phyloP scores from a whole-genome alignment of 2,329 filamentous ascomycete genomes.

The Venturiaceae sp. region DNA sequence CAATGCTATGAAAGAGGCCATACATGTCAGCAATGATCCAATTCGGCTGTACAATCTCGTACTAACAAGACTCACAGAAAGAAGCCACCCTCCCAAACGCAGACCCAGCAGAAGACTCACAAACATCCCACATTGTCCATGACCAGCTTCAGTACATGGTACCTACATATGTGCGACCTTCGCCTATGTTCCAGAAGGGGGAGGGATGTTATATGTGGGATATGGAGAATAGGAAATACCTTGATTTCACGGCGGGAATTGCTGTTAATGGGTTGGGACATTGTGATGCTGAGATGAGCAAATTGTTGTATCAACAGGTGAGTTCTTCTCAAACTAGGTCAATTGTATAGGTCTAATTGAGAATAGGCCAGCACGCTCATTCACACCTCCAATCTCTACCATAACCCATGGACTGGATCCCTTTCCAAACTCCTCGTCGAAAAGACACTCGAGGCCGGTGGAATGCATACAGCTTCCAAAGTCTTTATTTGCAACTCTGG shows the following conservation, averaged over 20 bases:
- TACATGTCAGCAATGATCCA: neutral
- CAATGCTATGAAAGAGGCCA: neutral
- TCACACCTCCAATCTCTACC: constrained; percentile 92
- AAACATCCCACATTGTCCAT: constrained; percentile 63
- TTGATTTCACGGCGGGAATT: constrained; percentile 94
- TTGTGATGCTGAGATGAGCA: constrained; percentile 68
- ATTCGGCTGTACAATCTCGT: neutral
- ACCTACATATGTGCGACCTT: constrained; percentile 83
- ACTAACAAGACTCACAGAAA: constrained; percentile 24
- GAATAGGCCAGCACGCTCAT: constrained; percentile 56
- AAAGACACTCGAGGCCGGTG: constrained; percentile 67
- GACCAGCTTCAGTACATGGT: constrained; percentile 85
- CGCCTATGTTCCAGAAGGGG: constrained; percentile 82
- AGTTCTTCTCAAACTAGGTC: constrained; percentile 10
- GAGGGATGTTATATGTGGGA: constrained; percentile 86
- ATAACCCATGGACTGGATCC: constrained; percentile 89
- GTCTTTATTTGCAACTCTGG: constrained; percentile 96
- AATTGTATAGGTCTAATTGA: neutral
- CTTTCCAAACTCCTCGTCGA: constrained; percentile 79
- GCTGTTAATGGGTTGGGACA: constrained; percentile 91
- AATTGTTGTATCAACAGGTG: constrained; percentile 70
- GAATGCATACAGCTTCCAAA: constrained; percentile 68
- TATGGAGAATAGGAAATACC: constrained; percentile 75
- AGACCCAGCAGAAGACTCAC: constrained; percentile 64
- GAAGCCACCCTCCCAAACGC: constrained; percentile 51